phyloP scores from a whole-genome alignment of 2,329 filamentous ascomycete genomes.

The Aspergillus uvarum region DNA sequence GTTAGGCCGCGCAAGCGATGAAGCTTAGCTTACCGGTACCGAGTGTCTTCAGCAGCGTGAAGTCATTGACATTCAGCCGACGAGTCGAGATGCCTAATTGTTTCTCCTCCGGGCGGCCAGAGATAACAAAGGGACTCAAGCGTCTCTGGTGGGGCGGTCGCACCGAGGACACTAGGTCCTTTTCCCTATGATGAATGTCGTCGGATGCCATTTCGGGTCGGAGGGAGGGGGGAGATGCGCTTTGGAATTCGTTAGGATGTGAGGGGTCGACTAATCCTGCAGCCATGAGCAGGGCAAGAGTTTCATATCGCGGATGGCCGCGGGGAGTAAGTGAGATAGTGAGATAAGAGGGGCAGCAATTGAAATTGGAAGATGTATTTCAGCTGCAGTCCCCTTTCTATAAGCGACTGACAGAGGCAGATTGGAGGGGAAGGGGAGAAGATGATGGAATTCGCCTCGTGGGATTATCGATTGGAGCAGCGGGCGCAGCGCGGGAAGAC shows the following conservation, averaged over 20 bases:
- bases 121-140: slow-evolving; percentile 39
- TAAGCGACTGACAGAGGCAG: slow-evolving; percentile 2
- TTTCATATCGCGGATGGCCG: slow-evolving; percentile 33
- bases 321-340: slow-evolving; percentile 5
- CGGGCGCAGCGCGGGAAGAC: slow-evolving; percentile 7
- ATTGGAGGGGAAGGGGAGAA: not conserved
- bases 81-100: slow-evolving; percentile 39
- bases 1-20: slow-evolving; percentile 5
- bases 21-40: slow-evolving; percentile 45
- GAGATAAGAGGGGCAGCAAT: slow-evolving; percentile 13
- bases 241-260: slow-evolving; percentile 30
- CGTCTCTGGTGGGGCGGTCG: slow-evolving; percentile 31
- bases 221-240: slow-evolving; percentile 20
- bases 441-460: not conserved
- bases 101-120: slow-evolving; percentile 39
- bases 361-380: slow-evolving; percentile 1
- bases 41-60: slow-evolving; percentile 49
- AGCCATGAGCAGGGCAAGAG: slow-evolving; percentile 38
- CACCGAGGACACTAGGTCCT: slow-evolving; percentile 29
- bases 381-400: slow-evolving; percentile 1
- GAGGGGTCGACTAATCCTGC: slow-evolving; percentile 40
- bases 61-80: slow-evolving; percentile 44
- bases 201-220: slow-evolving; percentile 18
- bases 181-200: slow-evolving; percentile 31
- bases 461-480: slow-evolving; percentile 2